These are phyloP conservation scores for Thelephora aurantiotincta DNA, from an alignment of 768 basidiomycete species.

Conservation along the genomic window DNA sequence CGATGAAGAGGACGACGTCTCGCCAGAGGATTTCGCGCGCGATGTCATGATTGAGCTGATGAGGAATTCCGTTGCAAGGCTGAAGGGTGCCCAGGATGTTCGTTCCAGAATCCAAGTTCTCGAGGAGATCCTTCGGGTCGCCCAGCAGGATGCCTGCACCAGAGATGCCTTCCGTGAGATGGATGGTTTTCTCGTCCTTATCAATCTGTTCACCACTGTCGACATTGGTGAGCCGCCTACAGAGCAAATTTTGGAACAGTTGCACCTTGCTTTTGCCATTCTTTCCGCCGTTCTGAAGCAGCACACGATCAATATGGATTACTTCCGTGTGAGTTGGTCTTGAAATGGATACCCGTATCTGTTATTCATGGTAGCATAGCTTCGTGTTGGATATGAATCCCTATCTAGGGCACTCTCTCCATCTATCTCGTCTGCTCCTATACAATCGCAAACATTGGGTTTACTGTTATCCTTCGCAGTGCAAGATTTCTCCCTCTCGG, in stretches of 20 bases:
- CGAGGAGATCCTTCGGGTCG: conserved; percentile 49
- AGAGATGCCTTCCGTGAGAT: conserved; percentile 70
- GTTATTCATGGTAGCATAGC: conserved; percentile 17
- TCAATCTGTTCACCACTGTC: conserved; percentile 52
- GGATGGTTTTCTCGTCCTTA: conserved; percentile 67
- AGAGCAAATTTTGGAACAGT: conserved; percentile 32
- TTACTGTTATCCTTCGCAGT: conserved; percentile 56
- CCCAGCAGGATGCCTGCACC: conserved; percentile 49
- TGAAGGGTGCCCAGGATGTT: conserved; percentile 43
- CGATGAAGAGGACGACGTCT: conserved; percentile 22
- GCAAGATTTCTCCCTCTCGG: conserved; percentile 45
- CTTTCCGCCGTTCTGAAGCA: conserved; percentile 48
- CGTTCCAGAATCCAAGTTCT: conserved; percentile 41
- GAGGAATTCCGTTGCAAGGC: conserved; percentile 51
- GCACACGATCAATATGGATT: conserved; percentile 39
- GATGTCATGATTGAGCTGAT: conserved; percentile 62
- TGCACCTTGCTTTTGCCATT: conserved; percentile 48
- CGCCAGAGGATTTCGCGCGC: conserved; percentile 59
- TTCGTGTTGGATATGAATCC: conserved; percentile 48
- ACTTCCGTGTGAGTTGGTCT: conserved; percentile 44
- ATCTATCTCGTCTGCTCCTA: conserved; percentile 32
- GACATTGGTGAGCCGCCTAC: conserved; percentile 25
- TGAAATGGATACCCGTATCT: not conserved
- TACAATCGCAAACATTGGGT: conserved; percentile 44
- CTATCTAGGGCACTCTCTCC: conserved; percentile 44